Conservation (phyloP, 805 yeast species). For the Pichia ethanolica region DNA sequence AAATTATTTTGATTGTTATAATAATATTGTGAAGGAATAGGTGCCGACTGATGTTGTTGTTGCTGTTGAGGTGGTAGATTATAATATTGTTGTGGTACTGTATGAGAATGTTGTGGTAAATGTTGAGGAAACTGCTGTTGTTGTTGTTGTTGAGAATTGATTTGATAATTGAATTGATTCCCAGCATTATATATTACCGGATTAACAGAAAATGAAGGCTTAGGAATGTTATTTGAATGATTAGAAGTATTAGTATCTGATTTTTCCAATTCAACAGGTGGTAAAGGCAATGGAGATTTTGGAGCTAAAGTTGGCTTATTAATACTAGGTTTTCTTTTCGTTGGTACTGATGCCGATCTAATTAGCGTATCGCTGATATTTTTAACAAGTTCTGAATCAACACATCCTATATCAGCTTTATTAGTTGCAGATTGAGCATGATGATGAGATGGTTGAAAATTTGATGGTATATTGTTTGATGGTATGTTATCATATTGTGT, state of each 20-base stretch:
- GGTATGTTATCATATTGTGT: neutral
- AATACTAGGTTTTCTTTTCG: neutral
- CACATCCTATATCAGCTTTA: neutral
- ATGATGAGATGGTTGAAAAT: neutral
- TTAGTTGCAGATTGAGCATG: conserved; percentile 8
- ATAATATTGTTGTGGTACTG: neutral
- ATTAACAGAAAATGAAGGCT: no score
- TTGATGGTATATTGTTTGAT: neutral
- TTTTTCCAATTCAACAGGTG: neutral
- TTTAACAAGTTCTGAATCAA: neutral
- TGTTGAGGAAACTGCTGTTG: neutral
- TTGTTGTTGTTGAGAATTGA: neutral
- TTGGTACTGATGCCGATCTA: conserved; percentile 12
- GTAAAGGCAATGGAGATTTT: conserved; percentile 2
- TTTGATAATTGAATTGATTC: neutral
- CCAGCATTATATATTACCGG: no score
- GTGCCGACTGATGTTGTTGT: neutral
- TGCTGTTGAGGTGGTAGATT: neutral
- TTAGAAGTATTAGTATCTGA: neutral
- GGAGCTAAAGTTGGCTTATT: conserved; percentile 6
- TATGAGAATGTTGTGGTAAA: neutral
- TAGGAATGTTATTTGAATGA: no score
- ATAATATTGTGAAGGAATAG: neutral
- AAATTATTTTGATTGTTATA: neutral
- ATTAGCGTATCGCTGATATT: conserved; percentile 1